Conservation (phyloP, 2,329 filamentous ascomycete species). For the Hypoxylon sp. region DNA sequence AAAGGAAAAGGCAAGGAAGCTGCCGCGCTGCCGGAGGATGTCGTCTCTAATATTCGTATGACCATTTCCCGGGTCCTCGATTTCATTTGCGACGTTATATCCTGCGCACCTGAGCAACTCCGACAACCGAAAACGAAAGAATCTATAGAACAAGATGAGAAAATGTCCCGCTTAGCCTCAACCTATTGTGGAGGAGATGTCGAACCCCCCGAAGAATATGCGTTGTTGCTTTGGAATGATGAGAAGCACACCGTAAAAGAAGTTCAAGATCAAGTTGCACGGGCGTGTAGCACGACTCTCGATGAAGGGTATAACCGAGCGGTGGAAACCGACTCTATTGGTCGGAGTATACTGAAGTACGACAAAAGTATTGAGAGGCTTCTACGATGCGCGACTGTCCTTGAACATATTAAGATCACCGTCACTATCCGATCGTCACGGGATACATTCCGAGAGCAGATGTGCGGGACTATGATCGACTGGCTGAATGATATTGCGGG, state of each 20-base stretch:
- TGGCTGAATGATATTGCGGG: constrained; percentile 95
- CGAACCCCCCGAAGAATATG: constrained; percentile 80
- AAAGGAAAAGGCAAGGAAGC: constrained; percentile 75
- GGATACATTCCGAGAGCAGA: constrained; percentile 97
- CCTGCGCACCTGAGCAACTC: constrained; percentile 96
- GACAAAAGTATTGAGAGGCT: constrained; percentile 79
- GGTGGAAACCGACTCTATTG: constrained; percentile 89
- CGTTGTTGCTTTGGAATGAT: constrained; percentile 94
- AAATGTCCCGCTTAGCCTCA: constrained; percentile 79
- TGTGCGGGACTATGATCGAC: constrained; percentile 97
- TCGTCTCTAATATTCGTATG: constrained; percentile 83
- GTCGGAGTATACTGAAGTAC: constrained; percentile 87
- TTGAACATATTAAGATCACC: constrained; percentile 96
- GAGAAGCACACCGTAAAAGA: constrained; percentile 97
- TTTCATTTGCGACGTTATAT: constrained; percentile 97
- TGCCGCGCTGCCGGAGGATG: constrained; percentile 77
- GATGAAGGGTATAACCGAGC: constrained; percentile 81
- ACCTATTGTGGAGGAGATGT: constrained; percentile 80
- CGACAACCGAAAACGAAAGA: constrained; percentile 86
- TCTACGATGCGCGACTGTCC: constrained; percentile 83
- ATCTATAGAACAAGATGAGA: constrained; percentile 85
- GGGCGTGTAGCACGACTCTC: constrained; percentile 83
- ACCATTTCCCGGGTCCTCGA: constrained; percentile 90
- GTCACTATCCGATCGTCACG: constrained; percentile 93
- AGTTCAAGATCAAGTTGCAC: constrained; percentile 88